These are phyloP conservation scores for Kazachstania psychrophila DNA, from an alignment of 805 yeast genomes.

Conservation along the genomic window DNA sequence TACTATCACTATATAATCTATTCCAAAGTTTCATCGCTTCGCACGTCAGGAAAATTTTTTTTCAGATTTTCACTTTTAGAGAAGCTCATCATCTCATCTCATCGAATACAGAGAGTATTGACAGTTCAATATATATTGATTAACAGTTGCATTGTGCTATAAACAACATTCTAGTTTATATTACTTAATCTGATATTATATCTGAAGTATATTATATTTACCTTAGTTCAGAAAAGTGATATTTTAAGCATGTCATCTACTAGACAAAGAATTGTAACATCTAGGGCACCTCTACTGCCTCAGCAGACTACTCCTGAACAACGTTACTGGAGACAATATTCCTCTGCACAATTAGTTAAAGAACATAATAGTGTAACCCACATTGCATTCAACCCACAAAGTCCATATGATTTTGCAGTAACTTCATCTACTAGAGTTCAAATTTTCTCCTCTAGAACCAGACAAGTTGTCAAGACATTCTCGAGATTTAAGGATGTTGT, in stretches of 20 bases:
- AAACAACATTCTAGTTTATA: too few species aligned
- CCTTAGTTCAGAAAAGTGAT: too few species aligned
- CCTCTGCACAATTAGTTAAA: constrained; percentile 79
- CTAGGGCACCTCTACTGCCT: constrained; percentile 68
- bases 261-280: constrained; percentile 53
- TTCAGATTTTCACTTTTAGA: not conserved
- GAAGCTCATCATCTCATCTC: not conserved
- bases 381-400: constrained; percentile 74
- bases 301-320: constrained; percentile 81
- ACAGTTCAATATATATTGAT: too few species aligned
- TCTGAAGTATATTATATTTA: too few species aligned
- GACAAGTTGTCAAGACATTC: constrained; percentile 82
- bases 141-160: too few species aligned
- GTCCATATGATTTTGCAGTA: constrained; percentile 88
- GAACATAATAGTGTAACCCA: constrained; percentile 89
- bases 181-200: too few species aligned
- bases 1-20: too few species aligned
- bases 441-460: constrained; percentile 84
- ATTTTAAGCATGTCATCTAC: constrained; percentile 55
- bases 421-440: constrained; percentile 88
- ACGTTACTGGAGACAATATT: constrained; percentile 84
- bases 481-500: constrained; percentile 86
- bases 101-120: not conserved
- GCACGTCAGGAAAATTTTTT: constrained; percentile 1
- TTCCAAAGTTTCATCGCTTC: too few species aligned